Evolutionary conservation across 1,284 basidiomycete species (phyloP), one percentile per base, ranked within the genome.

Genomic region (Trametes polyzona): DNA sequence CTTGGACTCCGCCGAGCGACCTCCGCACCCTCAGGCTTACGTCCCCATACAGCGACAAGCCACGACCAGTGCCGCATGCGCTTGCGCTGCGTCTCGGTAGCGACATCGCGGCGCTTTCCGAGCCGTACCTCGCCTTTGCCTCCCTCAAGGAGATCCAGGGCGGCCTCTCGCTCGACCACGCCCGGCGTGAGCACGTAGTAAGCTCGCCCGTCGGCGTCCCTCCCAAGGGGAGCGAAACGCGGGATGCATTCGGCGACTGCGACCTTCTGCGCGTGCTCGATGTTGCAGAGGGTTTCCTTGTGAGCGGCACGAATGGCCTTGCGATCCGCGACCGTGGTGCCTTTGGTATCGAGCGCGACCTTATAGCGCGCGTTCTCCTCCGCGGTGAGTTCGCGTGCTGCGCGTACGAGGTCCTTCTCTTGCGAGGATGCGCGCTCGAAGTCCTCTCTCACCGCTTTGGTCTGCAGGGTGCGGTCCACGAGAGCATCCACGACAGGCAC

Each of bases 11-110:
- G 37, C 52, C 61, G 61, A 23, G 67, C 63, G 12, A 73, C 71
- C 24, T 53, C 53, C 4, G 69, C 71, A 26, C 61, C 65, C 16
- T 69, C 68, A 9, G 85, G 84, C 58, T 74, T 78, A 66, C 70
- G 79, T 0, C 89, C 89, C 80, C 82, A 88, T 0, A 90, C 84
- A 0, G 80, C 83, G n/a, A 92, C 64, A 68, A 89, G 86, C 85
- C 86, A 90, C 1, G 83, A 77, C 88, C 88, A 92, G 33, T 81
- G 77, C 58, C 69, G 77, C 69, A 86, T 73, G 36, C 73, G 69
- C 29, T 69, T 67, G 30, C 82, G 73, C 21, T 84, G 81, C 12
- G 80, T 78, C 40, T 73, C 68, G 3, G 76, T 77, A n/a, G 77
- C 73, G 3, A 73, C 64, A 11, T 75, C 71, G 11, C 73, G 73